Percentiles rank a stretch among this genome's conserved stretches.
Conservation (phyloP, 75 land plant genomes). For the Selaginella moellendorffii region DNA sequence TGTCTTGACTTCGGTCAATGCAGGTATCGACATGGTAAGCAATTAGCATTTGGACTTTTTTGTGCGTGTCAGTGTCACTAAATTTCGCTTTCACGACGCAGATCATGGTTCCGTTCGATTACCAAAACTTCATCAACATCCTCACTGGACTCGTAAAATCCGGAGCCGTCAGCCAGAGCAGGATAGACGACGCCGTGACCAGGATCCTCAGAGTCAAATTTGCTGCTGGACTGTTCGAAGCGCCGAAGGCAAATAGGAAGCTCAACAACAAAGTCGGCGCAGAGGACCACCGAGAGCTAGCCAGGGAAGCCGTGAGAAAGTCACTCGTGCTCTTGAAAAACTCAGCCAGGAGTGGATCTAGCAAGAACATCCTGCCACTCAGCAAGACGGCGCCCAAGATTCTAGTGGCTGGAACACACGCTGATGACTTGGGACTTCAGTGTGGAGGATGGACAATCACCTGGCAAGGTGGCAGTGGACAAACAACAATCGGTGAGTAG, state of each 20-base stretch:
- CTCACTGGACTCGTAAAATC: conserved; percentile 45
- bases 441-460: neutral
- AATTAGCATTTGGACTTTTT: neutral
- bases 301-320: conserved; percentile 60
- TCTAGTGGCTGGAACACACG: neutral
- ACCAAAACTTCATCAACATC: conserved; percentile 37
- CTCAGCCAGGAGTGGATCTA: neutral
- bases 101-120: conserved; percentile 80
- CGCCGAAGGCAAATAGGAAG: conserved; percentile 15
- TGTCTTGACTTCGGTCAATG: conserved; percentile 45
- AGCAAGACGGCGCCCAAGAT: neutral
- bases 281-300: conserved; percentile 45
- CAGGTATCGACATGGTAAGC: conserved; percentile 73
- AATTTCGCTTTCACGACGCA: conserved; percentile 7
- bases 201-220: conserved; percentile 76
- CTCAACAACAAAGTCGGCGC: neutral
- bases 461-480: neutral
- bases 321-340: conserved; percentile 77
- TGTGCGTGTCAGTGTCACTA: neutral
- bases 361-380: neutral
- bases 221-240: conserved; percentile 43
- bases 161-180: conserved; percentile 33
- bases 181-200: conserved; percentile 77
- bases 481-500: neutral
- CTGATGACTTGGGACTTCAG: neutral